These are phyloP conservation scores for Bodo saltans DNA, from an alignment of 78 protist species.

Conservation along the genomic window DNA sequence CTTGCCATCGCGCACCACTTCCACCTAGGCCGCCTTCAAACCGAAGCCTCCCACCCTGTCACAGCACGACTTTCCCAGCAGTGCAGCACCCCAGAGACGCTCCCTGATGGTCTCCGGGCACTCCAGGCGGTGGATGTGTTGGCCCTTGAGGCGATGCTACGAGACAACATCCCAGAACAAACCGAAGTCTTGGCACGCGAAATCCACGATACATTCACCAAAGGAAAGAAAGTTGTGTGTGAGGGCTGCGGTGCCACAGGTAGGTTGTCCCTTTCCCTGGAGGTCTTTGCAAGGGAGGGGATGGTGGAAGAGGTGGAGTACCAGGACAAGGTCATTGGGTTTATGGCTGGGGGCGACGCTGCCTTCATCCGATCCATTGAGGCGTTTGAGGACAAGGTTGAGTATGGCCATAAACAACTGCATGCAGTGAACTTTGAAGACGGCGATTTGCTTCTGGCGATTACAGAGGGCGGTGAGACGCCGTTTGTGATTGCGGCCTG, in stretches of 20 bases:
- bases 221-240: neutral
- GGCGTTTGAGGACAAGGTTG: neutral
- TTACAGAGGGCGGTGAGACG: neutral
- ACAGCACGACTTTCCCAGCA: neutral
- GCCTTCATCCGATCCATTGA: neutral
- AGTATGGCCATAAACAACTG: neutral
- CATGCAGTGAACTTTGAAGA: neutral
- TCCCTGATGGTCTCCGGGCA: neutral
- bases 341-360: neutral
- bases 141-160: neutral
- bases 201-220: neutral
- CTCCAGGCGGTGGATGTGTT: neutral
- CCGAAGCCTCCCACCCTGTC: neutral
- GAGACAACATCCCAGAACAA: neutral
- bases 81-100: neutral
- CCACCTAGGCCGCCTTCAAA: neutral
- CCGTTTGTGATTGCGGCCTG: neutral
- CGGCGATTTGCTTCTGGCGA: neutral
- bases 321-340: neutral
- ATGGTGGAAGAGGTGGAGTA: neutral
- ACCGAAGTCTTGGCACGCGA: neutral
- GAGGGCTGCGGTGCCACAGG: neutral
- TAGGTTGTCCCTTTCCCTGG: neutral
- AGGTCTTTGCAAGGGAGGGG: neutral
- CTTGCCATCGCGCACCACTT: neutral